Conservation (phyloP, 306 rosid species). For the Lathyrus oleraceus region DNA sequence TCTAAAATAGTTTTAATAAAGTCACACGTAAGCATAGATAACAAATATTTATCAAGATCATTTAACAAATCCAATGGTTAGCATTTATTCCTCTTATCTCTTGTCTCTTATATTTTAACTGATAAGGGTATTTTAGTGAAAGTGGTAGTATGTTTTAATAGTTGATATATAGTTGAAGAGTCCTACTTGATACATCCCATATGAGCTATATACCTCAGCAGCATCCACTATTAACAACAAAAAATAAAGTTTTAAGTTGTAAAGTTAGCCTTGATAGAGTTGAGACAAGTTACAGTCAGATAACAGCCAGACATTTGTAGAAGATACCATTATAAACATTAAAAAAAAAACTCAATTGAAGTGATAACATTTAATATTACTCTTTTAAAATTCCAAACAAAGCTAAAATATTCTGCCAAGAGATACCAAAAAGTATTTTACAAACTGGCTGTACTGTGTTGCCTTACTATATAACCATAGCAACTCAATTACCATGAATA, state of each 20-base stretch:
- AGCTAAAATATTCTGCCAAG: conserved; percentile 18
- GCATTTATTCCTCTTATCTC: too few relatives aligned
- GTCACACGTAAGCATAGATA: too few relatives aligned
- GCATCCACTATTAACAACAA: neutral
- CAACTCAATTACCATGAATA: conserved; percentile 11
- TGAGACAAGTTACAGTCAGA: neutral
- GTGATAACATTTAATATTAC: conserved; percentile 16
- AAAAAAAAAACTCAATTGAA: neutral
- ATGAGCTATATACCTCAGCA: neutral
- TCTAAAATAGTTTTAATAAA: too few relatives aligned
- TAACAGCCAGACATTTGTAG: neutral
- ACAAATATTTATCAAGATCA: too few relatives aligned
- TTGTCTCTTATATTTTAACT: too few relatives aligned
- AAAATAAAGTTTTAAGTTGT: neutral
- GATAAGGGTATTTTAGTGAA: too few relatives aligned
- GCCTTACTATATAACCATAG: neutral
- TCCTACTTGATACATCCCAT: too few relatives aligned
- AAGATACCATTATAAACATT: neutral
- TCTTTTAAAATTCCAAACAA: conserved; percentile 5
- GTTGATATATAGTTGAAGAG: too few relatives aligned
- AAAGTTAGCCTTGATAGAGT: neutral
- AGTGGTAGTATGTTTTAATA: too few relatives aligned
- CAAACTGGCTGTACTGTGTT: conserved; percentile 3
- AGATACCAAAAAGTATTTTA: conserved; percentile 13
- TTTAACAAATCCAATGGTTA: too few relatives aligned